Percentiles rank a stretch among this genome's conserved stretches.
Evolutionary conservation across 306 rosid species (phyloP).

Genomic region (Neltuma alba): DNA sequence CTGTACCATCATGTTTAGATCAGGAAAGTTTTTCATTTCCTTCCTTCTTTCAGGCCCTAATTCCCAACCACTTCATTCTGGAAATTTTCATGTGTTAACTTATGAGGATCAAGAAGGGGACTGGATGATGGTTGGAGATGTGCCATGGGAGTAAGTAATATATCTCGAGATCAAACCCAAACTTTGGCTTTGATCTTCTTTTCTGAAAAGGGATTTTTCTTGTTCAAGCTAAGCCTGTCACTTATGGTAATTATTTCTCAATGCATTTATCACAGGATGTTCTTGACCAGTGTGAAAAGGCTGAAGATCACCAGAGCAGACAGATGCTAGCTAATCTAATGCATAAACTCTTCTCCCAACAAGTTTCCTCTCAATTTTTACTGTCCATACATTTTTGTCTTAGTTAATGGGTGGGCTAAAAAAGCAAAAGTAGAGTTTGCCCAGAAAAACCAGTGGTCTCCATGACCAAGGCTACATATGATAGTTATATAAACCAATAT

Average conservation of each 20-base stretch:
- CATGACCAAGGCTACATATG: conserved; percentile 24
- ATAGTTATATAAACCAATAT: conserved; percentile 32
- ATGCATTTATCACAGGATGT: conserved; percentile 47
- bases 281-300: conserved; percentile 57
- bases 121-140: conserved; percentile 72
- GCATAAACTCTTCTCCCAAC: not conserved
- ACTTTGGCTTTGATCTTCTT: not conserved
- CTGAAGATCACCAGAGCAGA: conserved; percentile 63
- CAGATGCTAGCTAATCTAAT: conserved; percentile 50
- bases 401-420: conserved; percentile 31
- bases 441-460: conserved; percentile 21
- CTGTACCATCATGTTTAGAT: not conserved
- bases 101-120: conserved; percentile 63
- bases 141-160: conserved; percentile 62
- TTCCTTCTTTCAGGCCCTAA: conserved; percentile 40
- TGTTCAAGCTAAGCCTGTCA: not conserved
- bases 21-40: not conserved
- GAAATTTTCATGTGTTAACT: conserved; percentile 49
- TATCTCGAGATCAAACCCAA: not conserved
- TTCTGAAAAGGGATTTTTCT: not conserved
- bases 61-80: conserved; percentile 39
- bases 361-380: conserved; percentile 35
- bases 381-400: conserved; percentile 43
- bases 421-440: conserved; percentile 28
- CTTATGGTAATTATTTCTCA: not conserved